Conservation (phyloP, 2,329 filamentous ascomycete species). For the Penicillium fuscoglaucum region DNA sequence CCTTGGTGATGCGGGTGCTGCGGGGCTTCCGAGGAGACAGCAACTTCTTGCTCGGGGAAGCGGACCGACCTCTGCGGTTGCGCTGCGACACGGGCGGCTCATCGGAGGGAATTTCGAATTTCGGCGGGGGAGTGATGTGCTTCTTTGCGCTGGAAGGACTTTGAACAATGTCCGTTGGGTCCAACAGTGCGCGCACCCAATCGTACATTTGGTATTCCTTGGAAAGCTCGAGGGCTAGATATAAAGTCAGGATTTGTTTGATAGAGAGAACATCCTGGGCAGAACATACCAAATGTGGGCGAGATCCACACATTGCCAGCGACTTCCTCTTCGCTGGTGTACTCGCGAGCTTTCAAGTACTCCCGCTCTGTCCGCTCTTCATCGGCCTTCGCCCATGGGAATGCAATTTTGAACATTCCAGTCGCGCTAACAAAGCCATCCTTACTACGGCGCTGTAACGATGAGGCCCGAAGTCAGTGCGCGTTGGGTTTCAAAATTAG, state of each 20-base stretch:
- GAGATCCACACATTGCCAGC: constrained; percentile 97
- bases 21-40: constrained; percentile 58
- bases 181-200: constrained; percentile 91
- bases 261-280: constrained; percentile 35
- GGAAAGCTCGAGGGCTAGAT: constrained; percentile 75
- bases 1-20: constrained; percentile 51
- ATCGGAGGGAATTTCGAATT: constrained; percentile 62
- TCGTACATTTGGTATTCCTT: constrained; percentile 81
- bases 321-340: constrained; percentile 86
- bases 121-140: constrained; percentile 77
- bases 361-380: constrained; percentile 62
- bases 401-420: constrained; percentile 70
- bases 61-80: constrained; percentile 59
- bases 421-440: constrained; percentile 67
- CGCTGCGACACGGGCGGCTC: constrained; percentile 43
- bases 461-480: not conserved
- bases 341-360: constrained; percentile 78
- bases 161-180: constrained; percentile 75
- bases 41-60: constrained; percentile 54
- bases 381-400: constrained; percentile 61
- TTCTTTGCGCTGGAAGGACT: constrained; percentile 68
- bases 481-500: not conserved
- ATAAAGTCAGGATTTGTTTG: constrained; percentile 14
- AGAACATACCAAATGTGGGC: constrained; percentile 63
- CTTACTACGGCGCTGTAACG: constrained; percentile 58